Conservation (phyloP, 495 filamentous ascomycete species). For the Aspergillus mulundensis region DNA sequence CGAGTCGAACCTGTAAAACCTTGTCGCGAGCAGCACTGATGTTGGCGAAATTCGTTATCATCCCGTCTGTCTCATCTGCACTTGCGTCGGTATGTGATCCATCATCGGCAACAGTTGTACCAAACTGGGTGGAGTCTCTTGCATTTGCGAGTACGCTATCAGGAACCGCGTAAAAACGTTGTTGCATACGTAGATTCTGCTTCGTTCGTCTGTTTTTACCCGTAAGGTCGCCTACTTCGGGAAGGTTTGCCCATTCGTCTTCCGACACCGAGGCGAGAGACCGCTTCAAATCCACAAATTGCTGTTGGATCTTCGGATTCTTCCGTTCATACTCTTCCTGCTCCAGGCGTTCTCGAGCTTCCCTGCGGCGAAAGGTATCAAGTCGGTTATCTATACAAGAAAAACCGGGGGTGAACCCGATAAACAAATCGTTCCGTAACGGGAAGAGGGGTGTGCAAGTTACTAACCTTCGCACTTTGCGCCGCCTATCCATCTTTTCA, state of each 20-base stretch:
- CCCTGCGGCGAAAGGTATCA: constrained; percentile 69
- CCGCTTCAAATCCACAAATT: constrained; percentile 94
- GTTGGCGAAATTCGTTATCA: constrained; percentile 96
- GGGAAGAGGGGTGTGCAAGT: constrained; percentile 11
- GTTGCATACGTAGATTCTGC: constrained; percentile 68
- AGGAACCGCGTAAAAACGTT: constrained; percentile 93
- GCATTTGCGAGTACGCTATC: constrained; percentile 93
- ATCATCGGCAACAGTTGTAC: constrained; percentile 79
- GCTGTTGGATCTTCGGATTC: constrained; percentile 97
- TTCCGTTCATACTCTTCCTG: constrained; percentile 91
- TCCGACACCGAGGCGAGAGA: constrained; percentile 83
- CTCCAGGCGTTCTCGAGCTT: constrained; percentile 89
- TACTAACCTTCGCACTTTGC: constrained; percentile 87
- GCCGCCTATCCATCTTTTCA: constrained; percentile 88
- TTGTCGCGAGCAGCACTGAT: constrained; percentile 94
- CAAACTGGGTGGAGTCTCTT: constrained; percentile 72
- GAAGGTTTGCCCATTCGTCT: constrained; percentile 94
- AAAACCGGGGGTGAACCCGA: constrained; percentile 51
- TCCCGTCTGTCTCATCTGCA: constrained; percentile 64
- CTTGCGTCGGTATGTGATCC: constrained; percentile 48
- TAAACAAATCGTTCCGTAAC: constrained; percentile 62
- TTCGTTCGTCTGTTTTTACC: constrained; percentile 85
- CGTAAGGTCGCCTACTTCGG: constrained; percentile 93
- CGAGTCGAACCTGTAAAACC: constrained; percentile 84
- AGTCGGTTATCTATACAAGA: constrained; percentile 84